Evolutionary conservation across 2,329 filamentous ascomycete species (phyloP), one percentile per base, ranked within the genome.

Genomic region (Trematosphaeria pertusa): DNA sequence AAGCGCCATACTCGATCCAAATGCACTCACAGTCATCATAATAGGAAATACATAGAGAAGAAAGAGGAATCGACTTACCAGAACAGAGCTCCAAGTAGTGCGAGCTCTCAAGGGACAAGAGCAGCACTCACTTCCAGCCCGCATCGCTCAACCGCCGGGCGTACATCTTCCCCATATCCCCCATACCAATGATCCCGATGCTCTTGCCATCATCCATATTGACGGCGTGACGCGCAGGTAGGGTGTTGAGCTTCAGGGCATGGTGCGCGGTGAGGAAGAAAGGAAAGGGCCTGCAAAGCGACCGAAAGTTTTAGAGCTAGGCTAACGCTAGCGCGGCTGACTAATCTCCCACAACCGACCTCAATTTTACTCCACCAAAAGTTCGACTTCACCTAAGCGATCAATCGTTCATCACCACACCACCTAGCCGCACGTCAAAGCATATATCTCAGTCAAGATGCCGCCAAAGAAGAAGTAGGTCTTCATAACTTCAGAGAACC

Each of bases 11-110:
- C 93, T 97, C 93, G 91, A 97, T 93, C 93, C 93, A 97, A 97
- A 97, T 97, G 93, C 93, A 92, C 93, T 97, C 93, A 93, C 65
- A 91, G 93, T 97, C 93, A 97, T 97, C 93, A 95, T 91, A 72
- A 73, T 73, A 74, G 64, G 54, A 22, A 47, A 21, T 40, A 37
- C 46, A 32, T 40, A 38, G 45, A 43, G 34, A 46, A 49, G 39
- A 40, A 48, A 37, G 38, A 55, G 43, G 37, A 38, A 33, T 34
- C 32, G 47, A 66, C 62, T 63, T 65, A 66, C 64, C 56, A 67
- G 50, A 47, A 39, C 20, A 58, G 40, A 47, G 34, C 45, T 43
- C 19, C 11, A 34, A 36, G 24, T 31, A 36, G 28, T 34, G 18
- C 17, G 33, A 46, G 49, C 42, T n/a, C n/a, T 49, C 51, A 59